These are phyloP conservation scores for Beta corolliflora DNA, from an alignment of 179 eudicot genomes.

Conservation along the genomic window DNA sequence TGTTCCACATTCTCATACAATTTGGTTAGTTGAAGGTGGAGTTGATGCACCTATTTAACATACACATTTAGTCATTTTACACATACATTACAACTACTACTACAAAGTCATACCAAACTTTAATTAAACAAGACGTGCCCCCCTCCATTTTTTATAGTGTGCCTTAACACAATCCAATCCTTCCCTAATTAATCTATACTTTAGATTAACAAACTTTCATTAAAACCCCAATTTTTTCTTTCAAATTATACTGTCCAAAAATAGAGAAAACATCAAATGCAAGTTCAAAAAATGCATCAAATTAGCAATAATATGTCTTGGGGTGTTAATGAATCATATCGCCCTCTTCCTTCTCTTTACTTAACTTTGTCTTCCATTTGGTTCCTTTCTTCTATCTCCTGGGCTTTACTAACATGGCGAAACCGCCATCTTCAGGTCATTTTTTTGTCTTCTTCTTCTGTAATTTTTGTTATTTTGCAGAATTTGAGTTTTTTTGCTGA, in stretches of 20 bases:
- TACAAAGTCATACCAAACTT: conserved; percentile 16
- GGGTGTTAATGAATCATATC: conserved; percentile 49
- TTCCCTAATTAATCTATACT: background rate
- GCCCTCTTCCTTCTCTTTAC: conserved; percentile 59
- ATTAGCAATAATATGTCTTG: conserved; percentile 9
- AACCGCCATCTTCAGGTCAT: conserved; percentile 70
- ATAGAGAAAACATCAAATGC: background rate
- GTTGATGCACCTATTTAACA: conserved; percentile 22
- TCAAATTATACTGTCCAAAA: background rate
- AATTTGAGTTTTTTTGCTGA: conserved; percentile 1
- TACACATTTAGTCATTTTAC: background rate
- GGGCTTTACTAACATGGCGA: conserved; percentile 58
- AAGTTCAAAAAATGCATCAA: background rate
- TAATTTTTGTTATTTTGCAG: background rate
- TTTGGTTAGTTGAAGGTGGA: conserved; percentile 16
- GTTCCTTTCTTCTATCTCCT: conserved; percentile 53
- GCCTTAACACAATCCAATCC: background rate
- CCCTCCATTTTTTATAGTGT: conserved; percentile 13
- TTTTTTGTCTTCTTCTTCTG: background rate
- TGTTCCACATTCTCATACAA: background rate
- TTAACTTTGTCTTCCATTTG: conserved; percentile 53
- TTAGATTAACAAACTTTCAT: background rate
- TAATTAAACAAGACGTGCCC: conserved; percentile 7
- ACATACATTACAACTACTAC: too few relatives aligned
- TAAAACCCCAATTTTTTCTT: background rate